Evolutionary conservation across 2,329 filamentous ascomycete species (phyloP).

Genomic region (Colletotrichum limetticola): DNA sequence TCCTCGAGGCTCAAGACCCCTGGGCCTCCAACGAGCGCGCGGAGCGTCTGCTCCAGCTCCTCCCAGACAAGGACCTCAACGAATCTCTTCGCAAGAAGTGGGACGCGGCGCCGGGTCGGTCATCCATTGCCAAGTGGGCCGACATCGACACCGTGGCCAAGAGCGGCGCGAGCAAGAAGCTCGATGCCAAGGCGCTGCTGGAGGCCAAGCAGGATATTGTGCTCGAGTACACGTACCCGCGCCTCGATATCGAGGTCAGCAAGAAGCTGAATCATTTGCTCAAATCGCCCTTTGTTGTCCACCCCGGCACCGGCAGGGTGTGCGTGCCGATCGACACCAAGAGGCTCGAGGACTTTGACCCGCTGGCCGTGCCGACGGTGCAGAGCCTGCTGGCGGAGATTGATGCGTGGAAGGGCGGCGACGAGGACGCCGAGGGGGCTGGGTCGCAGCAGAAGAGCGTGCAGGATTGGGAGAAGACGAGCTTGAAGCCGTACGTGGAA

Average conservation of each 20-base stretch:
- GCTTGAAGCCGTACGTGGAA: constrained; percentile 91
- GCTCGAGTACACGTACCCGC: constrained; percentile 96
- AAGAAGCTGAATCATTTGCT: constrained; percentile 99
- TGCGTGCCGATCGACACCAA: constrained; percentile 92
- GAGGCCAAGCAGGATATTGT: constrained; percentile 97
- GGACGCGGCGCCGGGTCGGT: constrained; percentile 82
- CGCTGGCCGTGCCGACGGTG: constrained; percentile 88
- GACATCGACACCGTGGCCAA: constrained; percentile 91
- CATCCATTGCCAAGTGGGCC: constrained; percentile 87
- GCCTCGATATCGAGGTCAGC: constrained; percentile 95
- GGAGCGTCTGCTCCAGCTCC: constrained; percentile 82
- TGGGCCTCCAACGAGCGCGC: constrained; percentile 78
- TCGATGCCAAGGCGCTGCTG: constrained; percentile 79
- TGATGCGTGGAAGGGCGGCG: constrained; percentile 75
- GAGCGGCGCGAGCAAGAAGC: constrained; percentile 74
- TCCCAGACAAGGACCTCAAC: constrained; percentile 83
- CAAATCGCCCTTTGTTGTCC: constrained; percentile 95
- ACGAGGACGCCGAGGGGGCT: constrained; percentile 50
- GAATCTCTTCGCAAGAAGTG: constrained; percentile 89
- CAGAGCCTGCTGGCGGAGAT: constrained; percentile 85
- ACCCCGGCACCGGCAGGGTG: constrained; percentile 92
- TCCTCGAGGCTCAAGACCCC: constrained; percentile 87
- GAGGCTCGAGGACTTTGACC: constrained; percentile 84
- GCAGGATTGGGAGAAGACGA: constrained; percentile 97
- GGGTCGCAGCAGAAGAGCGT: constrained; percentile 51